phyloP scores from a whole-genome alignment of 768 basidiomycete species.

The Russula abietina region DNA sequence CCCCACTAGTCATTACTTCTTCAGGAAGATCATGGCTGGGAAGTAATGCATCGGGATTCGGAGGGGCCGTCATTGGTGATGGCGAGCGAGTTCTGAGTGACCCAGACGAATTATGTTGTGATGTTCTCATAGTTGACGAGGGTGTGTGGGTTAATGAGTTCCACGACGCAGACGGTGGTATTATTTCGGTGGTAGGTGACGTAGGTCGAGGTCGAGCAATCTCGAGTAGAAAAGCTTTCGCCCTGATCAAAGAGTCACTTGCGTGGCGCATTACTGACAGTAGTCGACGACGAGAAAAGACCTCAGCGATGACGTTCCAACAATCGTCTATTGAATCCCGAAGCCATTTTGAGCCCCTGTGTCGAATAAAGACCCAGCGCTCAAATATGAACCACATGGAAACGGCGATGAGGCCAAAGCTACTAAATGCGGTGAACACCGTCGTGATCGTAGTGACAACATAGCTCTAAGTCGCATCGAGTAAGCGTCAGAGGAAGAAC shows the following conservation, averaged over 20 bases:
- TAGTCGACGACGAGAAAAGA: slow-evolving; percentile 13
- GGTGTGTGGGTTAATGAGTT: slow-evolving; percentile 13
- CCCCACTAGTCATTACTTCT: slow-evolving; percentile 25
- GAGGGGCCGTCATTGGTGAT: background rate
- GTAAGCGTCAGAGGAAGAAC: no score
- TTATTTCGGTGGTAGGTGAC: slow-evolving; percentile 1
- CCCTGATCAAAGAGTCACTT: background rate
- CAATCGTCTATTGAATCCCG: slow-evolving; percentile 49
- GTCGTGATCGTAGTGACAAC: slow-evolving; percentile 69
- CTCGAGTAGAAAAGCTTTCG: background rate
- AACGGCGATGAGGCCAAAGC: slow-evolving; percentile 63
- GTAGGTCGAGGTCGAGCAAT: background rate
- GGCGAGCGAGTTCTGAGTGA: slow-evolving; percentile 9
- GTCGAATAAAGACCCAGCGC: slow-evolving; percentile 54
- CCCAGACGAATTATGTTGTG: background rate
- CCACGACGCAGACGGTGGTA: slow-evolving; percentile 11
- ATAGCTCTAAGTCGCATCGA: slow-evolving; percentile 36
- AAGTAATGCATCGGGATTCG: background rate
- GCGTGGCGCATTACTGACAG: slow-evolving; percentile 3
- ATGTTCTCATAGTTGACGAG: slow-evolving; percentile 6
- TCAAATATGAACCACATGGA: slow-evolving; percentile 71
- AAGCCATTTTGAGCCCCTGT: slow-evolving; percentile 66
- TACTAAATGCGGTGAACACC: slow-evolving; percentile 68
- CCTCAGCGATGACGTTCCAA: slow-evolving; percentile 26
- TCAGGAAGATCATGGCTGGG: background rate